Conservation (phyloP, 2,329 filamentous ascomycete genomes). For the Botrytis galanthina region DNA sequence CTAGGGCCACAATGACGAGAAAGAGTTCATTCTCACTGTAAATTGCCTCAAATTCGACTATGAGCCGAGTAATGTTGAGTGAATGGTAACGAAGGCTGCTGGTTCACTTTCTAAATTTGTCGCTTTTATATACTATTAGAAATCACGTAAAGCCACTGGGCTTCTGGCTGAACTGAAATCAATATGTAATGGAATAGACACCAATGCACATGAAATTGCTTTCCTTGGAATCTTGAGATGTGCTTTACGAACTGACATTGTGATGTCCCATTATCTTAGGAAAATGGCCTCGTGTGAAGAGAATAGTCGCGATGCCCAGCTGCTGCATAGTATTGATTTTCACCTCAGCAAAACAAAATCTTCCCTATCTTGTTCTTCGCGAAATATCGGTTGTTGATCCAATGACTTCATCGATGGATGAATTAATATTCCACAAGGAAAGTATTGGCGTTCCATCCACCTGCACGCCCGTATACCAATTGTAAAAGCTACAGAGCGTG, state of each 20-base stretch:
- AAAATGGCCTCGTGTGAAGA: too few relatives aligned
- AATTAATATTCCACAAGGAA: background rate
- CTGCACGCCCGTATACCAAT: background rate
- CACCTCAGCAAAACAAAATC: too few relatives aligned
- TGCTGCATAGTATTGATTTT: background rate
- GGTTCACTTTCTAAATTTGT: background rate
- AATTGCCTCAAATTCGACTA: too few relatives aligned
- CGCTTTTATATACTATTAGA: background rate
- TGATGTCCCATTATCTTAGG: background rate
- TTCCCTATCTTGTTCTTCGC: background rate
- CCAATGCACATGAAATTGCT: background rate
- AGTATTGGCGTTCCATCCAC: background rate
- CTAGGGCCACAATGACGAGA: background rate
- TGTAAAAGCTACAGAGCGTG: background rate
- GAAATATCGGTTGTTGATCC: background rate
- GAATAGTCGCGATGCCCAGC: background rate
- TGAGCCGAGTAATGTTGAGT: background rate
- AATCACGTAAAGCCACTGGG: too few relatives aligned
- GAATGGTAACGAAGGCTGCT: too few relatives aligned
- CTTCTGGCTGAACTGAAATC: background rate
- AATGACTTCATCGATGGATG: background rate
- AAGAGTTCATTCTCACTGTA: rapidly evolving
- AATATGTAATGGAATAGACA: background rate
- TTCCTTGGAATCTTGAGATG: background rate
- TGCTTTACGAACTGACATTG: too few relatives aligned